A percentile compares a stretch with the other conserved stretches of the same genome.
Conservation (phyloP, 345 rosid species). For the Anacardium occidentale region DNA sequence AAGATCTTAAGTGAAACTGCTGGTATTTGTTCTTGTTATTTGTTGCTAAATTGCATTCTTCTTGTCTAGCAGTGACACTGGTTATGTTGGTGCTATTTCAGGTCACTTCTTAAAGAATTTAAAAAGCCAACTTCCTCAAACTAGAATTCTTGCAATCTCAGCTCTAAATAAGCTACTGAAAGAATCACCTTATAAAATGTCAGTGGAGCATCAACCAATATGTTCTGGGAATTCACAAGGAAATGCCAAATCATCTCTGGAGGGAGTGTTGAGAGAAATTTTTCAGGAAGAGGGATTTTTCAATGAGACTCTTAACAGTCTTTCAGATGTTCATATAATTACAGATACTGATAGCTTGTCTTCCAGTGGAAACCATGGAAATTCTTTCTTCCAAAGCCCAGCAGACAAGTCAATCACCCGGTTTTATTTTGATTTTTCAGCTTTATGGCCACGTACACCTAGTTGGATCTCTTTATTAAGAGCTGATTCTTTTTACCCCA, state of each 20-base stretch:
- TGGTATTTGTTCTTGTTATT: conserved; percentile 49
- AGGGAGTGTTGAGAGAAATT: conserved; percentile 71
- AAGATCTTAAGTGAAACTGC: conserved; percentile 82
- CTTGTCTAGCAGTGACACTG: conserved; percentile 6
- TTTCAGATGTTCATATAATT: conserved; percentile 89
- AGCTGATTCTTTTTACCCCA: conserved; percentile 82
- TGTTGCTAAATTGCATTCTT: conserved; percentile 6
- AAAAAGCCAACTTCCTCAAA: conserved; percentile 98
- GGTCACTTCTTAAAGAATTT: conserved; percentile 94
- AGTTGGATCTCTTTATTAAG: conserved; percentile 94
- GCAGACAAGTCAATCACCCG: conserved; percentile 94
- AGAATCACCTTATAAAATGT: conserved; percentile 87
- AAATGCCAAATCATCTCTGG: conserved; percentile 66
- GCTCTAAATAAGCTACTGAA: conserved; percentile 86
- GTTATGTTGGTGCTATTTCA: conserved; percentile 36
- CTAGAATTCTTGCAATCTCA: conserved; percentile 95
- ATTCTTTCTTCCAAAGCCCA: conserved; percentile 79
- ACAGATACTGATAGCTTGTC: conserved; percentile 71
- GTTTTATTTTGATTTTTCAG: conserved; percentile 90
- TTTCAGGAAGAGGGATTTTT: conserved; percentile 92
- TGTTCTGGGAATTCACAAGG: conserved; percentile 32
- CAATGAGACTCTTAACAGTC: conserved; percentile 78
- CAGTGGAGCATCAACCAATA: conserved; percentile 43
- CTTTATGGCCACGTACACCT: conserved; percentile 99
- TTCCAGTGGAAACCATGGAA: conserved; percentile 77